These are phyloP conservation scores for Obelidium mucronatum DNA, from an alignment of 192 early-diverging fungal genomes.

Conservation along the genomic window DNA sequence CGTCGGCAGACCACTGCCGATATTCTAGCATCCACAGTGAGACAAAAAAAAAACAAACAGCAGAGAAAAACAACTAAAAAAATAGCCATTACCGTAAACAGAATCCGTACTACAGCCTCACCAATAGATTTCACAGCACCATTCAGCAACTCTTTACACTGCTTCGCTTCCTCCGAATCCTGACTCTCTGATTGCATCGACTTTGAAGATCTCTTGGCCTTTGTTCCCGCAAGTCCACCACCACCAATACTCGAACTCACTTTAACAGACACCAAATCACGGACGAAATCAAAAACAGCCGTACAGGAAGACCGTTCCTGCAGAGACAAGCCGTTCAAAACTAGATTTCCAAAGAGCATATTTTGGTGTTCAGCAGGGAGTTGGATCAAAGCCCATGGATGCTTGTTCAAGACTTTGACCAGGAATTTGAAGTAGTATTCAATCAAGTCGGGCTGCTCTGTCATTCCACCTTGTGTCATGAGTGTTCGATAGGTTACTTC, in stretches of 20 bases:
- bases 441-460: conserved; percentile 40
- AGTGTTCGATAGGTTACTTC: conserved; percentile 23
- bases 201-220: background rate
- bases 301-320: conserved; percentile 39
- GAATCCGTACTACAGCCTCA: background rate
- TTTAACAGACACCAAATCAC: conserved; percentile 28
- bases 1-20: conserved; percentile 25
- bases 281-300: conserved; percentile 39
- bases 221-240: background rate
- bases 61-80: background rate
- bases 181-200: conserved; percentile 21
- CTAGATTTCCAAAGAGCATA: conserved; percentile 27
- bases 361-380: conserved; percentile 30
- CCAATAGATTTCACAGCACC: conserved; percentile 16
- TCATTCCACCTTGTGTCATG: conserved; percentile 31
- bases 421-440: conserved; percentile 42
- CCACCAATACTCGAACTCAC: conserved; percentile 14
- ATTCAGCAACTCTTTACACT: conserved; percentile 17
- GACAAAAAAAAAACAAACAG: background rate
- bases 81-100: conserved; percentile 5
- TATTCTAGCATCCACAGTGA: background rate
- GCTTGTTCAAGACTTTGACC: conserved; percentile 15
- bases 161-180: conserved; percentile 3
- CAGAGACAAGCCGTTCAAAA: conserved; percentile 27
- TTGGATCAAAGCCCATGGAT: conserved; percentile 36